Evolutionary conservation across 495 filamentous ascomycete genomes (phyloP), one percentile per base, ranked within the genome.

Genomic region (Oidiodendron maius): DNA sequence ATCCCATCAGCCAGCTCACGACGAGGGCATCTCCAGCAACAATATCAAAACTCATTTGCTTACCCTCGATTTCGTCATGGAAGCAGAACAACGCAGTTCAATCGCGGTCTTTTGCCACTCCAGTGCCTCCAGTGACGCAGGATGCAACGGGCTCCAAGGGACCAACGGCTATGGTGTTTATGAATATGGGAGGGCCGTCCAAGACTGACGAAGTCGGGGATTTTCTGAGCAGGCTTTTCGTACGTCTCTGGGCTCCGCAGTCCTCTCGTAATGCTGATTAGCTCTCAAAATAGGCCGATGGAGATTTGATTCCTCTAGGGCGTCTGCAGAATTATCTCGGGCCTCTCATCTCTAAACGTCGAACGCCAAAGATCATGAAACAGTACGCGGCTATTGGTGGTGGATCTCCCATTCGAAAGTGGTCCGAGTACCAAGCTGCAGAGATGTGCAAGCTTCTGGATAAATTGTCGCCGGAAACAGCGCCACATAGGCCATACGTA

Each of bases 111-210:
- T 70, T 88, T 42, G 85, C 86, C 16, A 88, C 82, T 23, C 74
- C 80, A 22, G 76, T 76, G 0, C 85, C 84, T 3, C 86, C 90
- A 3, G 86, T 89, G 3, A 87, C 83, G 3, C 85, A 89, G 60
- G 71, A 84, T 77, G 35, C 51, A 16, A 53, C 51, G 8, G 36
- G 48, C 18, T 55, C 51, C 12, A 55, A 56, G 22, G 75, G 75
- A 3, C 74, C 74, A n/a, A 99, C 94, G 0, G 94, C 94, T 32
- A 95, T 99, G 78, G 91, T 99, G 4, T 95, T 99, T 53, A 77
- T 99, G 65, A 99, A 99, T 69, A 99, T 99, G 94, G 94, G 94
- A 46, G 94, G 94, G 9, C 94, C 94, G 5, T 89, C 89, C 12
- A 96, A 86, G 4, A 81, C 82, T 10, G 74, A 83, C 47, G 89